Evolutionary conservation across 148 eudicot genomes (phyloP), one percentile per base, ranked within the genome.

Genomic region (Pharnaceum exiguum): DNA sequence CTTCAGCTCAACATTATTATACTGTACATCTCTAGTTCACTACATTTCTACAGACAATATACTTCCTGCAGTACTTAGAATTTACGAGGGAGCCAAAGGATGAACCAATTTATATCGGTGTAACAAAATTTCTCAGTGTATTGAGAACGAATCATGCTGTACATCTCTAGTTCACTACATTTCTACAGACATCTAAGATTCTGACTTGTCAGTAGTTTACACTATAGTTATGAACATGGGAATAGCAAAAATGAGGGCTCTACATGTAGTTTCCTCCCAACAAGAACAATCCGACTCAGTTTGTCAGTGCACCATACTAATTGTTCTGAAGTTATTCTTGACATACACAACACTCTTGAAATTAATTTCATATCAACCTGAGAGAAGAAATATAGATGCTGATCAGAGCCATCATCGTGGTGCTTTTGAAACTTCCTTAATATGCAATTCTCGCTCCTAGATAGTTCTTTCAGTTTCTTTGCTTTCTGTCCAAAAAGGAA

Each of bases 301-400:
- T 89, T 93, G 35, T 78, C 77, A 36, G 58, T 70, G 64, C 99
- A 93, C 99, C 99, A 93, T 3, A 72, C 50, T 52, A 93, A 65
- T 47, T 93, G 99, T 5, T 93, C 99, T 12, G 78, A 83, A 2
- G 87, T 83, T 46, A 93, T 44, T 50, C 50, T 80, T 2, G 85
- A 65, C 99, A 93, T 93, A 59, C 86, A 83, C 39, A 89, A 57
- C 6, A 80, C 99, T 55, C 99, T 76, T 11, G 73, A 63, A 13
- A 93, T 89, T 49, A 93, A 43, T 55, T 75, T 93, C 80, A 82
- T 49, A 68, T 93, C 96, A 10, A 93, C 99, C 66, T 79, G 81
- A 4, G 89, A 82, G 73, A 93, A 93, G 76, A 93, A 93, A 38
- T 60, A 78, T 13, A 80, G 68, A 2, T 72, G 95, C 44, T 69